Evolutionary conservation across 2,329 filamentous ascomycete genomes (phyloP), one percentile per base, ranked within the genome.

Genomic region (Myriangium duriaei): DNA sequence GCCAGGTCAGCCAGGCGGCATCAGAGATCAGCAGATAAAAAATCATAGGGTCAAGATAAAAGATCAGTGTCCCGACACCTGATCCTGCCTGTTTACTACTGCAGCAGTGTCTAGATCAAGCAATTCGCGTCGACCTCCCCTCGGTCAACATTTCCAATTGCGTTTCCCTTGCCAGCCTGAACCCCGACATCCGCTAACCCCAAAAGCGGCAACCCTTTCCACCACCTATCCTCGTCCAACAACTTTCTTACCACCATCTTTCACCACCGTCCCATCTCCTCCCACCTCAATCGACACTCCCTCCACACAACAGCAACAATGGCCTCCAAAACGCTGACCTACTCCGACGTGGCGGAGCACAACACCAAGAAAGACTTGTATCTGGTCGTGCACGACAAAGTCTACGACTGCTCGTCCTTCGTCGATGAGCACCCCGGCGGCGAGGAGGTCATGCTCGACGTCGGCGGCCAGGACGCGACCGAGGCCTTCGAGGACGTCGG

Each of bases 401-500:
- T 98, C 68, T 98, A 96, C 75, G 76, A 96, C 63, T 64, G 71
- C 59, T 74, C 77, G 55, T 81, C 79, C 63, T 98, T 98, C 64
- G 71, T 96, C 51, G 88, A 96, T 60, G 91, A 98, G 77, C 91
- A 98, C 64, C 91, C 91, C 76, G 91, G 91, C 70, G 91, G 91
- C 68, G 91, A 98, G 68, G 91, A 98, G 69, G 91, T 98, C 52
- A 70, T 98, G 47, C 80, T 98, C 51, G 91, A 98, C 52, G 87
- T 96, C 47, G 91, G 72, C 56, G 91, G 91, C 51, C 87, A 94
- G 68, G 91, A 98, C 64, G 81, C 83, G 55, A 94, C 88, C 53
- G 91, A 96, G 68, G 88, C 91, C 45, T 98, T 98, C 60, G 91
- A 98, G 70, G 91, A 98, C 65, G 91, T 98, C 56, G 91, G 91